phyloP scores from a whole-genome alignment of 2,329 filamentous ascomycete species.

The Neopestalotiopsis clavispora region DNA sequence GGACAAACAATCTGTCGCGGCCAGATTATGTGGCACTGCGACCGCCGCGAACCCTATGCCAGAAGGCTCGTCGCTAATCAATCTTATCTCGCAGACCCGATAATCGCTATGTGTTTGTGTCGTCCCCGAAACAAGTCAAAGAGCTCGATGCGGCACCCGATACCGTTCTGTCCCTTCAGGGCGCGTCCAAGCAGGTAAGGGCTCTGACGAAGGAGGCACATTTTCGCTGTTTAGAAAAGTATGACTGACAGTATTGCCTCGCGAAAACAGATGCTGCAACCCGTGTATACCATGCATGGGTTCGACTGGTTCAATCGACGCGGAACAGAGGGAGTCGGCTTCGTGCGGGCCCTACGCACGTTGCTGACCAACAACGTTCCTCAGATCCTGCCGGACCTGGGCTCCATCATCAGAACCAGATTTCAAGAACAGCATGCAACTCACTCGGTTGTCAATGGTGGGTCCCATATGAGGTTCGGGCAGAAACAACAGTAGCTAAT shows the following conservation, averaged over 20 bases:
- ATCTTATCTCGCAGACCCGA: not conserved
- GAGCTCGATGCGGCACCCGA: not conserved
- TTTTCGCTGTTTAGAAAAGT: no score
- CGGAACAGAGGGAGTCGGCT: slow-evolving; percentile 5
- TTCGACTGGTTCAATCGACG: slow-evolving; percentile 14
- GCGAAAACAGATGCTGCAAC: slow-evolving; percentile 5
- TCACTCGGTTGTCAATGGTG: not conserved
- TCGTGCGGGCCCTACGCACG: slow-evolving; percentile 10
- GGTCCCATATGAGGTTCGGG: not conserved
- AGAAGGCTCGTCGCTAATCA: no score
- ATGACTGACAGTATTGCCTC: no score
- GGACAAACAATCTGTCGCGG: no score
- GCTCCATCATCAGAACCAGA: not conserved
- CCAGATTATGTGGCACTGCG: no score
- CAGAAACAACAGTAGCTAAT: no score
- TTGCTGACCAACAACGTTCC: slow-evolving; percentile 1
- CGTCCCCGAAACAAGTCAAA: not conserved
- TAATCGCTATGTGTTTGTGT: not conserved
- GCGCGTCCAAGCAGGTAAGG: not conserved
- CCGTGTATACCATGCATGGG: slow-evolving; percentile 12
- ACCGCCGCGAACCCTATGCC: no score
- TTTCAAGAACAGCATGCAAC: not conserved
- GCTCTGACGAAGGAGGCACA: no score
- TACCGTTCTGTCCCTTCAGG: not conserved
- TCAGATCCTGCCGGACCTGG: not conserved